phyloP scores from a whole-genome alignment of 371 early-diverging fungal species.

The Lichtheimia hyalospora region DNA sequence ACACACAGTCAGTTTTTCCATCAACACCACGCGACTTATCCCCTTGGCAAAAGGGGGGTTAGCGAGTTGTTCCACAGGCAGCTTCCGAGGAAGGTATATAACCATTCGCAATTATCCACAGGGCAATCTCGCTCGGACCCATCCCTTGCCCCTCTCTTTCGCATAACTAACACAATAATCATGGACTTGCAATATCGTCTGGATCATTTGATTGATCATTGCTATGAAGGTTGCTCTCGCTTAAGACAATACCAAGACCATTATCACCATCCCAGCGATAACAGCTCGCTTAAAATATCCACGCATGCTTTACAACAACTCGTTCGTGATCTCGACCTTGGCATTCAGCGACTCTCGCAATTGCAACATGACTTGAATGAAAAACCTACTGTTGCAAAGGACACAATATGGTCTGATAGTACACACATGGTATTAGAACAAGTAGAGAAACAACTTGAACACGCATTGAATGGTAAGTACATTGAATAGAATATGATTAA shows the following conservation, averaged over 20 bases:
- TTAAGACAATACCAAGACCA: too few species aligned
- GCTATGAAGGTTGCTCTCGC: background rate
- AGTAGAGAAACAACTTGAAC: conserved; percentile 23
- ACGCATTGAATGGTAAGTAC: conserved; percentile 19
- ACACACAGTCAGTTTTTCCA: too few species aligned
- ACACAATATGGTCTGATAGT: conserved; percentile 20
- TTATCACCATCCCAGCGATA: background rate
- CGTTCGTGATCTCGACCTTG: conserved; percentile 14
- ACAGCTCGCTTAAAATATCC: background rate
- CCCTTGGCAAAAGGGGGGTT: too few species aligned
- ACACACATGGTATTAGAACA: conserved; percentile 26
- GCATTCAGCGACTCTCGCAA: conserved; percentile 19
- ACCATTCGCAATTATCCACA: too few species aligned
- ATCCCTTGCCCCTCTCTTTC: too few species aligned
- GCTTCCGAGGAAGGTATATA: too few species aligned
- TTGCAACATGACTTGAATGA: conserved; percentile 24
- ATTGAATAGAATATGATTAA: too few species aligned
- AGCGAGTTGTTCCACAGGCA: too few species aligned
- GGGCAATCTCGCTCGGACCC: too few species aligned
- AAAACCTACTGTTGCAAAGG: conserved; percentile 4
- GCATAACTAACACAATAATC: conserved; percentile 18
- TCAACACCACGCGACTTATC: too few species aligned
- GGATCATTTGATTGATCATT: background rate
- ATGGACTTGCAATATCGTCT: background rate
- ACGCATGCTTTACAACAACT: background rate